Evolutionary conservation across 805 yeast species (phyloP).

Genomic region (Blastobotrys parvus): DNA sequence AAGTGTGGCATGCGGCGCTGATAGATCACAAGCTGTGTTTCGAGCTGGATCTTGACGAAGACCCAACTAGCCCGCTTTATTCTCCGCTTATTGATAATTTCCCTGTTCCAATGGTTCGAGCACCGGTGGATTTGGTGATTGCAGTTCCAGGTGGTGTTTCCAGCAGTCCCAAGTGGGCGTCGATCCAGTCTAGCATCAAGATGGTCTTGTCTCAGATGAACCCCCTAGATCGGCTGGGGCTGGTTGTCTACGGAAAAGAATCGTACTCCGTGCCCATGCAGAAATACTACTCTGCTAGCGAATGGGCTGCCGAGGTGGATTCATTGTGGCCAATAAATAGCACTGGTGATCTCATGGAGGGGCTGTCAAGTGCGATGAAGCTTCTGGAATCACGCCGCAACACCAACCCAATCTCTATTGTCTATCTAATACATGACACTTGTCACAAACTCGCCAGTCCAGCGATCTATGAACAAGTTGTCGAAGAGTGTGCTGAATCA

Average conservation of each 20-base stretch:
- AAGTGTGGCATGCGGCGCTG: slow-evolving; percentile 13
- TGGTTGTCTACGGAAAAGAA: slow-evolving; percentile 9
- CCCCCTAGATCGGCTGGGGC: slow-evolving; percentile 11
- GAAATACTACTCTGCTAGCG: neutral
- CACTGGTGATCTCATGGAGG: slow-evolving; percentile 8
- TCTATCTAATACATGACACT: neutral
- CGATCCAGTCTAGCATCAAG: slow-evolving; percentile 1
- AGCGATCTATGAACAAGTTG: neutral
- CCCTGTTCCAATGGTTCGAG: neutral
- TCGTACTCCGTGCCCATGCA: neutral
- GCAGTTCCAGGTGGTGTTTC: slow-evolving; percentile 10
- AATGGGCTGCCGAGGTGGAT: slow-evolving; percentile 8
- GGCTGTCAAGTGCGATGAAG: slow-evolving; percentile 1
- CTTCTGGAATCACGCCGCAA: neutral
- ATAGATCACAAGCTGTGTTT: slow-evolving; percentile 4
- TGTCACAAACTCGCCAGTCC: neutral
- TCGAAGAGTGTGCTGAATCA: neutral
- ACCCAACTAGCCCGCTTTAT: slow-evolving; percentile 8
- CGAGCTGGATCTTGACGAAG: slow-evolving; percentile 2
- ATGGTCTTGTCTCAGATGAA: slow-evolving; percentile 5
- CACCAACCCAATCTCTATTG: neutral
- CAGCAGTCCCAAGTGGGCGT: slow-evolving; percentile 5
- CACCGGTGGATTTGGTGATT: slow-evolving; percentile 11
- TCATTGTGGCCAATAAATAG: slow-evolving; percentile 2
- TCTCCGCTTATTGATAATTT: slow-evolving; percentile 6